phyloP scores from a whole-genome alignment of 139 green algal genomes.

The Chlorella sorokiniana region DNA sequence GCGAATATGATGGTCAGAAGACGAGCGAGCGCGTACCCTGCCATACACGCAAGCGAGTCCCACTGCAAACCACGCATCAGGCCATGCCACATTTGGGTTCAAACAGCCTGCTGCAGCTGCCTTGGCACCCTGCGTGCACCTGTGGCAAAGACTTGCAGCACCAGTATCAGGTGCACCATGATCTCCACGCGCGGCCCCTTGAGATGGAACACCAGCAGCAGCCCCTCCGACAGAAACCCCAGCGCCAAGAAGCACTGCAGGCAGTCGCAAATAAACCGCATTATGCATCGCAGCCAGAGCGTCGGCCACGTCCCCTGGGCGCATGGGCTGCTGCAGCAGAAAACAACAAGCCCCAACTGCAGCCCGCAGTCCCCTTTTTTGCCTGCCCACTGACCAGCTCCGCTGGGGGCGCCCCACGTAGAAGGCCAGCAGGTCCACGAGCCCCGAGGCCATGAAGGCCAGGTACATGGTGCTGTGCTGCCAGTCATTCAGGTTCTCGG shows the following conservation, averaged over 20 bases:
- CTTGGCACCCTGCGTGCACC: background rate
- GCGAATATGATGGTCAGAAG: no score
- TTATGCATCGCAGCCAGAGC: no score
- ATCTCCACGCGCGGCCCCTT: slow-evolving; percentile 64
- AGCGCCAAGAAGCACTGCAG: slow-evolving; percentile 61
- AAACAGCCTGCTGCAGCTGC: background rate
- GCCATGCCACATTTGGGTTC: background rate
- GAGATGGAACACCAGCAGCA: slow-evolving; percentile 75
- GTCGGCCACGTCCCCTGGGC: no score
- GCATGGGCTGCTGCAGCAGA: no score
- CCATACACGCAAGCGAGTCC: background rate
- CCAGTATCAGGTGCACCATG: slow-evolving; percentile 63
- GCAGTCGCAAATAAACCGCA: no score
- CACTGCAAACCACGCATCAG: background rate
- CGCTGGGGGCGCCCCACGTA: slow-evolving; percentile 34
- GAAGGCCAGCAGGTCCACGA: slow-evolving; percentile 53
- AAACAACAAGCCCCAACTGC: no score
- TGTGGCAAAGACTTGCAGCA: slow-evolving; percentile 31
- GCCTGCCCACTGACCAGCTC: slow-evolving; percentile 45
- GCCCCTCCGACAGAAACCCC: slow-evolving; percentile 59
- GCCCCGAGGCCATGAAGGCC: slow-evolving; percentile 49
- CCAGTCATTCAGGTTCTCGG: slow-evolving; percentile 62
- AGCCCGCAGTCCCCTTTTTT: no score
- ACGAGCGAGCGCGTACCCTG: background rate
- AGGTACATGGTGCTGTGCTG: slow-evolving; percentile 63